These are phyloP conservation scores for Leishmania gerbilli DNA, from an alignment of 208 protist species.

Conservation along the genomic window DNA sequence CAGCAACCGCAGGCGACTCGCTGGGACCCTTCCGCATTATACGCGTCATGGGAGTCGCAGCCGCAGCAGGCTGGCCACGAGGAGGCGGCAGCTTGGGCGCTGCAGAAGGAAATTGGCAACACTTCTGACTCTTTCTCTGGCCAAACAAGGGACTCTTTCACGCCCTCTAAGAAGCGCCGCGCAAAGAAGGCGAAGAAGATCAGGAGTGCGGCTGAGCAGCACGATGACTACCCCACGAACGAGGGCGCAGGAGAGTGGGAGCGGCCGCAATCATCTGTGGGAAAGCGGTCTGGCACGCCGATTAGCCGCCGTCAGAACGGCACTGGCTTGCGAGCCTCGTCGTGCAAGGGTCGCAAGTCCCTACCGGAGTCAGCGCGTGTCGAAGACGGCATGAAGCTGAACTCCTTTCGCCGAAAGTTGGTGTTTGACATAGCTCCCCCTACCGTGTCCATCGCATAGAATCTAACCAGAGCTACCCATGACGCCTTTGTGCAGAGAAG, in stretches of 20 bases:
- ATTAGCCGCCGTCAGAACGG: conserved; percentile 6
- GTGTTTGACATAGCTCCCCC: conserved; percentile 40
- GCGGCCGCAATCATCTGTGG: conserved; percentile 1
- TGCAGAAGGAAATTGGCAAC: background rate
- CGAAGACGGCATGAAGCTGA: conserved; percentile 14
- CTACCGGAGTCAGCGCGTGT: conserved; percentile 9
- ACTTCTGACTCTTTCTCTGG: background rate
- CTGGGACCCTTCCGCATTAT: background rate
- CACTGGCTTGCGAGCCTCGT: conserved; percentile 6
- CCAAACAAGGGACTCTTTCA: background rate
- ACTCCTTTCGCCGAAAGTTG: conserved; percentile 36
- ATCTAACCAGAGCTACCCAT: no score
- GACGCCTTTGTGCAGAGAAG: background rate
- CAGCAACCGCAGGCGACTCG: conserved; percentile 3
- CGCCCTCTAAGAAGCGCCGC: background rate
- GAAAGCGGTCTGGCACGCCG: conserved; percentile 1
- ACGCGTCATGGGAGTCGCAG: conserved; percentile 3
- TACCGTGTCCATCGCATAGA: conserved; percentile 8
- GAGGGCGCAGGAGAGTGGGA: conserved; percentile 1
- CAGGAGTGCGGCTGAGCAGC: background rate
- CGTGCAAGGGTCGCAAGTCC: conserved; percentile 13
- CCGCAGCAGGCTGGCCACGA: background rate
- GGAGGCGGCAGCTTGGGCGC: background rate
- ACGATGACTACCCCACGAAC: background rate
- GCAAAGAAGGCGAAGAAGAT: background rate